Evolutionary conservation across 2,329 filamentous ascomycete genomes (phyloP).

Genomic region (Cladophialophora yegresii): DNA sequence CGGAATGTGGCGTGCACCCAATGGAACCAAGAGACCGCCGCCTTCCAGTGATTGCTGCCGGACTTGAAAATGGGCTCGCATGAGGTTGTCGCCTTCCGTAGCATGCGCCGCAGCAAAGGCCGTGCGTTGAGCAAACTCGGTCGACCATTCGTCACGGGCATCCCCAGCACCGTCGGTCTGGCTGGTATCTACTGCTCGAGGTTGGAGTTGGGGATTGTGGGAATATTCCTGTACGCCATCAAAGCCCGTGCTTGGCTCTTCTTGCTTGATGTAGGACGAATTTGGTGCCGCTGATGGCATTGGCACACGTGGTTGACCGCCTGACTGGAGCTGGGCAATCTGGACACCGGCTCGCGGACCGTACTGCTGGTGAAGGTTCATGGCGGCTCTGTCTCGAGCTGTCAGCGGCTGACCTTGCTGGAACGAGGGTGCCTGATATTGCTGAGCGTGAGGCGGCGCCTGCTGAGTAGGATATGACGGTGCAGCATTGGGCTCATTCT

Average conservation of each 20-base stretch:
- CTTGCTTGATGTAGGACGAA: conserved; percentile 40
- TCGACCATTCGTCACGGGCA: conserved; percentile 57
- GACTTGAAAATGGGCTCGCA: conserved; percentile 48
- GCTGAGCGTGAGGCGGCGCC: conserved; percentile 20
- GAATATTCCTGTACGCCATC: conserved; percentile 26
- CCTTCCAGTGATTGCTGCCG: conserved; percentile 49
- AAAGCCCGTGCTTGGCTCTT: conserved; percentile 23
- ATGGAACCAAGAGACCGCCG: conserved; percentile 49
- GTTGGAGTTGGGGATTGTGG: conserved; percentile 29
- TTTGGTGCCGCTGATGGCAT: conserved; percentile 49
- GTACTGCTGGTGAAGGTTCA: conserved; percentile 35
- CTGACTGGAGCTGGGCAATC: conserved; percentile 39
- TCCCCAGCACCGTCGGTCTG: conserved; percentile 77
- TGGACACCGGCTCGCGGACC: conserved; percentile 37
- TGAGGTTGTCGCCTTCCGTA: conserved; percentile 43
- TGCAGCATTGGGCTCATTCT: conserved; percentile 26
- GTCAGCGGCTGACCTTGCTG: conserved; percentile 37
- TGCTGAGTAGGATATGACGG: conserved; percentile 30
- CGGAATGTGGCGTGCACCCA: conserved; percentile 44
- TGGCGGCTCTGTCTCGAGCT: conserved; percentile 36
- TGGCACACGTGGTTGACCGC: conserved; percentile 35
- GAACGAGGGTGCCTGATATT: conserved; percentile 40
- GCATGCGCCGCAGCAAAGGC: conserved; percentile 44
- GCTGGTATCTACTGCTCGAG: conserved; percentile 49
- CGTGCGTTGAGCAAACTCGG: conserved; percentile 49